Base-by-base conservation (phyloP, 306 rosid species). In the Fragaria vesca region DNA sequence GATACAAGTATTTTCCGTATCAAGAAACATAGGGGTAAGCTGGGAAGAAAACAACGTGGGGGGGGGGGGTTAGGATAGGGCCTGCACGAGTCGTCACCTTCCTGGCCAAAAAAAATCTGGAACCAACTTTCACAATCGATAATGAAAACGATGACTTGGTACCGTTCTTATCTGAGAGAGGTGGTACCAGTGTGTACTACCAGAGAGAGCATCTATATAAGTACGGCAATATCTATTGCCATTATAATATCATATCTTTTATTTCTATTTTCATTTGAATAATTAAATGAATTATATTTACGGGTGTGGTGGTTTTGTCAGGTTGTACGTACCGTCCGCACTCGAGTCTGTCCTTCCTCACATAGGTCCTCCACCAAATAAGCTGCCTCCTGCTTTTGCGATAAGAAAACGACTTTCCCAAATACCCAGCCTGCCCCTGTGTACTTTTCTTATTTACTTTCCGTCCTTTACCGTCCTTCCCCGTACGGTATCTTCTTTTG, bases 281-380 rank as follows among this genome's bases (percentile, higher is more conserved):
- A 38, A 38, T 38, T 4, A 38, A 38, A 40, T 1, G 6, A 40
- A 40, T 40, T 6, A 40, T 5, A 5, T 38, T 38, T 38, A 38
- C 7, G 42, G 40, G 42, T 38, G 42, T 38, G 18, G 7, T 28
- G 46, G n/a, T 67, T 42, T 50, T 51, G 81, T 79, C 72, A 71
- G 74, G 48, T 65, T 83, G 87, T 76, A 88, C 93, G 98, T 94
- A 94, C 98, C 58, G 84, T 48, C 84, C 81, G 94, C 90, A 92
- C 93, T 88, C 89, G 87, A 76, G 84, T 87, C 87, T 90, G 95
- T 94, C 98, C 98, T 94, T 87, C 97, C 98, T 89, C 98, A 86
- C 40, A 90, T 92, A 88, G 2, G 63, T 85, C 90, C 98, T 94
- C 90, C 98, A 90, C 98, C 92, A 79, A 79, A 88, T 89, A 74